A percentile compares a stretch with the other conserved stretches of the same genome.
These are phyloP conservation scores for Cladosporium sp. DNA, from an alignment of 2,329 filamentous ascomycete species.

Conservation along the genomic window DNA sequence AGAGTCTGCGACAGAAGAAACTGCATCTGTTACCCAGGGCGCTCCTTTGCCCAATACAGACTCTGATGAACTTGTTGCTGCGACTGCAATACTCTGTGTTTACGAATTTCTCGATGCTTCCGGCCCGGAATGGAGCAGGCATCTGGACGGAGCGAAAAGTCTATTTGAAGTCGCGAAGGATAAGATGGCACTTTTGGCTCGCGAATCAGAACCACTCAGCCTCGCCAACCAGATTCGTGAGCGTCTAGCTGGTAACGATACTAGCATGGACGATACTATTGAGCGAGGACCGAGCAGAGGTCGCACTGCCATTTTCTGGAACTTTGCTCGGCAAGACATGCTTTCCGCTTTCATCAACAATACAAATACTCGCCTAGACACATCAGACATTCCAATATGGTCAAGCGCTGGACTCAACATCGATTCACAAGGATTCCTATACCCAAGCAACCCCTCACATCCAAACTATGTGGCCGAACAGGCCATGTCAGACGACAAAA, in stretches of 20 bases:
- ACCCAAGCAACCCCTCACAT: conserved; percentile 45
- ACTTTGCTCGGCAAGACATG: conserved; percentile 63
- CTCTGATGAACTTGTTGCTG: conserved; percentile 59
- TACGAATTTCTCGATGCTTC: conserved; percentile 66
- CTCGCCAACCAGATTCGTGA: conserved; percentile 21
- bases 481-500: conserved; percentile 59
- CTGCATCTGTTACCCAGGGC: conserved; percentile 19
- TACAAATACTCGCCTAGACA: conserved; percentile 56
- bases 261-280: conserved; percentile 11
- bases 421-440: conserved; percentile 50
- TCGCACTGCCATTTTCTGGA: conserved; percentile 61
- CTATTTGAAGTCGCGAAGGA: conserved; percentile 55
- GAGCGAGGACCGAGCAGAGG: conserved; percentile 41
- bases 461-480: conserved; percentile 37
- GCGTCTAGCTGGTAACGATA: conserved; percentile 11
- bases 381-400: conserved; percentile 60
- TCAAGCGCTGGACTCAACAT: conserved; percentile 59
- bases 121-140: conserved; percentile 58
- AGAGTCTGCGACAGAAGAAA: conserved; percentile 22
- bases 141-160: conserved; percentile 62
- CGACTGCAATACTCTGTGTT: conserved; percentile 62
- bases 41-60: conserved; percentile 36
- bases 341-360: conserved; percentile 62
- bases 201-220: conserved; percentile 34
- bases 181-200: conserved; percentile 43